Percentiles rank a stretch among this genome's conserved stretches.
Evolutionary conservation across 2,329 filamentous ascomycete species (phyloP).

Genomic region (Penicillium sp.): DNA sequence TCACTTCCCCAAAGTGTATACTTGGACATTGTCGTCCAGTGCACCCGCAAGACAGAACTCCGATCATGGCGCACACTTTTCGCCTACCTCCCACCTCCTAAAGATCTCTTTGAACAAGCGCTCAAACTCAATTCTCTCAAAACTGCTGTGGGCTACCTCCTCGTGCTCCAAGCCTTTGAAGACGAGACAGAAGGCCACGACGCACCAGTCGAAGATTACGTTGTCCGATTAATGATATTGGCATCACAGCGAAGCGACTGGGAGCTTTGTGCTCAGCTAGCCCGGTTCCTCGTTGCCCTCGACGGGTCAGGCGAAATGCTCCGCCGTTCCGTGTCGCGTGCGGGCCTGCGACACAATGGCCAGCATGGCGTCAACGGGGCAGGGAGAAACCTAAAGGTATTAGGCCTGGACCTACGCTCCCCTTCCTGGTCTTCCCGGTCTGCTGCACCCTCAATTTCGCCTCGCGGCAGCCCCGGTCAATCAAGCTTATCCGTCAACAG

Average conservation of each 20-base stretch:
- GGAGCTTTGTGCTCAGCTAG: conserved; percentile 94
- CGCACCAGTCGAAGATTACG: conserved; percentile 60
- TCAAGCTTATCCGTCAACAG: conserved; percentile 12
- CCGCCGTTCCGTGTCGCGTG: conserved; percentile 48
- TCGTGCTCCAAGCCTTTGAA: conserved; percentile 84
- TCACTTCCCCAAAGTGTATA: conserved; percentile 74
- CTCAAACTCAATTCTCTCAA: conserved; percentile 84
- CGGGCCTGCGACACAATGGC: conserved; percentile 37
- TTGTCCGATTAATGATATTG: conserved; percentile 77
- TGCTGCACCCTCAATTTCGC: conserved; percentile 34
- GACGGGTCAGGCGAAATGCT: conserved; percentile 85
- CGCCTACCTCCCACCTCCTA: conserved; percentile 84
- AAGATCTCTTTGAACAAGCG: conserved; percentile 92
- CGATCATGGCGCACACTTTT: conserved; percentile 95
- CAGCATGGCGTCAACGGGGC: conserved; percentile 29
- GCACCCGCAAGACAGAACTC: conserved; percentile 94
- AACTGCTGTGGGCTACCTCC: conserved; percentile 94
- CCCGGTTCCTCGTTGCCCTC: conserved; percentile 90
- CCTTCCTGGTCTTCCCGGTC: conserved; percentile 41
- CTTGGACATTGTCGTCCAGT: conserved; percentile 93
- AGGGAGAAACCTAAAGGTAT: conserved; percentile 35
- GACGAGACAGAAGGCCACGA: conserved; percentile 54
- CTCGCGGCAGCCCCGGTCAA: conserved; percentile 18
- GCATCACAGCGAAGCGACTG: conserved; percentile 88
- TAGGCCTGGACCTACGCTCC: conserved; percentile 39